A percentile compares a stretch with the other conserved stretches of the same genome.
phyloP scores from a whole-genome alignment of 225 moss, liverwort and hornwort species.

The Asterella californica region DNA sequence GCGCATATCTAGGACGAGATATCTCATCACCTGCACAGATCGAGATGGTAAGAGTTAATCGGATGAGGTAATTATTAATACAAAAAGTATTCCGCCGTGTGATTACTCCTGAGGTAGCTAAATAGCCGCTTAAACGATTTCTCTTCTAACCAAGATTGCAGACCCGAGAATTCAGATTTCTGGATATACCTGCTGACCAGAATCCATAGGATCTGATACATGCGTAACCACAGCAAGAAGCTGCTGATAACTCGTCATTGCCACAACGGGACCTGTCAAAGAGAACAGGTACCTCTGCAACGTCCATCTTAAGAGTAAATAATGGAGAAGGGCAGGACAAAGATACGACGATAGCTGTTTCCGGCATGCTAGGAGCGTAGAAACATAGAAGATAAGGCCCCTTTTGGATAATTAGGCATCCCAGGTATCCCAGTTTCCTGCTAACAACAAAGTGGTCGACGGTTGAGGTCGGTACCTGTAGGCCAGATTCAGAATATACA shows the following conservation, averaged over 20 bases:
- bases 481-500: constrained; percentile 74
- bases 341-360: constrained; percentile 26
- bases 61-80: background rate
- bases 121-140: background rate
- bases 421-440: too few relatives aligned
- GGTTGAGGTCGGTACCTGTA: constrained; percentile 53
- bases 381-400: background rate
- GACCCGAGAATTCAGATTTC: too few relatives aligned
- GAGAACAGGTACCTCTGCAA: constrained; percentile 41
- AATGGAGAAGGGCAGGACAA: background rate
- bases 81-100: background rate
- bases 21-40: constrained; percentile 56
- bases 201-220: constrained; percentile 57
- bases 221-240: constrained; percentile 66
- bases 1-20: constrained; percentile 52
- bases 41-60: background rate
- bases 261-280: constrained; percentile 70
- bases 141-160: background rate
- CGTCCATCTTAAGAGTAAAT: constrained; percentile 6
- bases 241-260: constrained; percentile 65
- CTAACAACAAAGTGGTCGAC: background rate
- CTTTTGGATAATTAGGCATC: background rate
- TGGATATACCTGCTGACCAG: constrained; percentile 60
- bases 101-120: background rate
- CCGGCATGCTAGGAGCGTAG: background rate